A percentile compares a stretch with the other conserved stretches of the same genome.
phyloP scores from a whole-genome alignment of 2,329 filamentous ascomycete genomes.

The Fusarium coicis region DNA sequence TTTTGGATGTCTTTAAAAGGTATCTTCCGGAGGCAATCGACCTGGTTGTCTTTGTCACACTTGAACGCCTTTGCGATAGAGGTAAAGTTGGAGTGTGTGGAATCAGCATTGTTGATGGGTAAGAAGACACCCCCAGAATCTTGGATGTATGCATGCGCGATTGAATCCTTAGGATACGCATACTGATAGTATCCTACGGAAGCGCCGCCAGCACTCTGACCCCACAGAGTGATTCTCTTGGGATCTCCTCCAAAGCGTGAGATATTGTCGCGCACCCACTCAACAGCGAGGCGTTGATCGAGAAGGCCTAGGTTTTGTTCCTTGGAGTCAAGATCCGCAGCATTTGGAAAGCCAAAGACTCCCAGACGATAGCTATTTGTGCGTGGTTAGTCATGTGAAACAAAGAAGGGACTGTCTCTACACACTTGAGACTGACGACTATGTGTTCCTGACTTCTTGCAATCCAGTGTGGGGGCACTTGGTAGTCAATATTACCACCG shows the following conservation, averaged over 20 bases:
- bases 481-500: conserved; percentile 4
- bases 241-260: neutral
- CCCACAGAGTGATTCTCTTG: conserved; percentile 1
- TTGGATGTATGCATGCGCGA: conserved; percentile 6
- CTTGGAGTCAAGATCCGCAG: neutral
- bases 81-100: neutral
- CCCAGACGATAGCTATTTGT: neutral
- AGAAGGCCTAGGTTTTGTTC: conserved; percentile 3
- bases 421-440: conserved; percentile 7
- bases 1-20: conserved; percentile 1
- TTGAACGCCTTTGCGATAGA: neutral
- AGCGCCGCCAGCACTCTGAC: conserved; percentile 1
- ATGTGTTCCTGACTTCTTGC: conserved; percentile 12
- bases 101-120: neutral
- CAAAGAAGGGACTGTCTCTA: too few species aligned
- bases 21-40: neutral
- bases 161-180: neutral
- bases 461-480: neutral
- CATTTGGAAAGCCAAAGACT: conserved; percentile 9
- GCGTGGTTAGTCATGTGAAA: too few species aligned
- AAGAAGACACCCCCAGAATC: conserved; percentile 1
- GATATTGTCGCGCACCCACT: conserved; percentile 7
- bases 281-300: conserved; percentile 9
- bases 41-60: neutral
- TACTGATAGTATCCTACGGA: conserved; percentile 15